Percentiles rank a stretch among this genome's conserved stretches.
phyloP scores from a whole-genome alignment of 495 filamentous ascomycete genomes.

The Geoglossum glabrum region DNA sequence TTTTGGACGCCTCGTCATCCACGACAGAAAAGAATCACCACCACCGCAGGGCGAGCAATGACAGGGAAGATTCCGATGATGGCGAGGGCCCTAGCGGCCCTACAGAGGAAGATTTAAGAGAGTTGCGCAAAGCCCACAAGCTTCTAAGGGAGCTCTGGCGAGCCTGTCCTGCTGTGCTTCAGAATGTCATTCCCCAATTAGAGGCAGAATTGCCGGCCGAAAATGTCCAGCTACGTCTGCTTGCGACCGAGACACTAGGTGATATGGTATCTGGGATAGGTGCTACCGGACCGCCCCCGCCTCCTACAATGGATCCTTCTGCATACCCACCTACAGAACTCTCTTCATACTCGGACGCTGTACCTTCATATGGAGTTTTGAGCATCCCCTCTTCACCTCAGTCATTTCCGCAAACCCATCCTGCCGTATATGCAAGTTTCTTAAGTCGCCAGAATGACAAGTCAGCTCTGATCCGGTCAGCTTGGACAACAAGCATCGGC shows the following conservation, averaged over 20 bases:
- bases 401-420: conserved; percentile 63
- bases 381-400: conserved; percentile 62
- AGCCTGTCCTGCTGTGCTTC: conserved; percentile 68
- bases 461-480: conserved; percentile 52
- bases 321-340: conserved; percentile 60
- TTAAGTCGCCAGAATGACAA: conserved; percentile 72
- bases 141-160: conserved; percentile 88
- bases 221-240: conserved; percentile 60
- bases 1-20: conserved; percentile 55
- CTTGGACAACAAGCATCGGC: conserved; percentile 70
- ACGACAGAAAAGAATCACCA: conserved; percentile 21
- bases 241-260: conserved; percentile 84
- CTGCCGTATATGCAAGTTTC: conserved; percentile 60
- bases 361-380: conserved; percentile 40
- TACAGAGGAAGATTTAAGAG: conserved; percentile 65
- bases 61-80: conserved; percentile 52
- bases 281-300: conserved; percentile 61
- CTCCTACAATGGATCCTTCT: conserved; percentile 51
- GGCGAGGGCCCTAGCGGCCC: conserved; percentile 38
- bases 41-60: conserved; percentile 27
- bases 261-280: conserved; percentile 87
- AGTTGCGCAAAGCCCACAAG: conserved; percentile 72
- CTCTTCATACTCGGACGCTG: conserved; percentile 29
- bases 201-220: conserved; percentile 85
- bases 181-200: conserved; percentile 83